phyloP scores from a whole-genome alignment of 345 rosid species.

The Fremontodendron californicum region DNA sequence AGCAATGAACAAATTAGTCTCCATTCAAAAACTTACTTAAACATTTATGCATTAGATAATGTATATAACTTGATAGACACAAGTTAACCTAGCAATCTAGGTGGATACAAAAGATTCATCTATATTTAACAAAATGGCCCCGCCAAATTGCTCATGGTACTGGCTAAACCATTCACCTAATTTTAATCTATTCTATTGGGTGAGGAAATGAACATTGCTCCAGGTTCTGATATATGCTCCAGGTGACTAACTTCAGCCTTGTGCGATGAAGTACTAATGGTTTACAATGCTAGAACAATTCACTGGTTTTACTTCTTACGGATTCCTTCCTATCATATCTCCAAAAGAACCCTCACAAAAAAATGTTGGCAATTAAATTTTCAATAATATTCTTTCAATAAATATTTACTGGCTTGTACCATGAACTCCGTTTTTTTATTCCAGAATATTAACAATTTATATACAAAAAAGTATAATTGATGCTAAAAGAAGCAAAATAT shows the following conservation, averaged over 20 bases:
- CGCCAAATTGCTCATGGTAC: not conserved
- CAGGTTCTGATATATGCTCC: not conserved
- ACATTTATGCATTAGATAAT: not conserved
- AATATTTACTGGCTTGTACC: not conserved
- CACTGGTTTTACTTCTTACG: not conserved
- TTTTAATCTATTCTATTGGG: not conserved
- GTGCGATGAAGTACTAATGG: not conserved
- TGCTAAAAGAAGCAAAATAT: not conserved
- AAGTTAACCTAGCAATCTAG: not conserved
- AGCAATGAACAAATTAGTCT: not conserved
- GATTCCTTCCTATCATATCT: not conserved
- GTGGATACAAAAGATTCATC: not conserved
- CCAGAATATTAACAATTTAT: no score
- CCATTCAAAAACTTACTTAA: not conserved
- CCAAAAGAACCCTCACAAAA: not conserved
- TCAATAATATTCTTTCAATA: not conserved
- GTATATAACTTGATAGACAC: not conserved
- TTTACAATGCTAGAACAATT: not conserved
- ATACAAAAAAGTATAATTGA: not conserved
- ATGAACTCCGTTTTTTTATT: no score
- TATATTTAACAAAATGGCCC: not conserved
- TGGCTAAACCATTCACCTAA: not conserved
- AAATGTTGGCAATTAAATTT: not conserved
- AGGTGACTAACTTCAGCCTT: not conserved
- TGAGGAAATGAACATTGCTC: not conserved